These are phyloP conservation scores for Avena sativa DNA, from an alignment of 176 grass and related monocot genomes.

Conservation along the genomic window DNA sequence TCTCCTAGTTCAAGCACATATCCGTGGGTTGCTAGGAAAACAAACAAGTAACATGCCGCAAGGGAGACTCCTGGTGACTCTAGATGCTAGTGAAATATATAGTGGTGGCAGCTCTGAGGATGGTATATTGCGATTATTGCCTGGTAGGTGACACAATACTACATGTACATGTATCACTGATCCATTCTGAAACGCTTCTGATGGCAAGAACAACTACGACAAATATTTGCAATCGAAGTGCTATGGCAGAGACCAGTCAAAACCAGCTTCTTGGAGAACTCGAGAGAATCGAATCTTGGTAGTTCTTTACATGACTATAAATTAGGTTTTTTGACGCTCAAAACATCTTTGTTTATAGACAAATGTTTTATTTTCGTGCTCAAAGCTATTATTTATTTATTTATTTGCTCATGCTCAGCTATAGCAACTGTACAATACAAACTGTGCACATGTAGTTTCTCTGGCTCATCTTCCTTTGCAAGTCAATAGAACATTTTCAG, in stretches of 20 bases:
- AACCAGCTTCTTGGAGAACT: no score
- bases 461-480: not conserved
- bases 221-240: not conserved
- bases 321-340: no score
- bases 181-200: not conserved
- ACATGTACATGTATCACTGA: not conserved
- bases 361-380: no score
- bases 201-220: not conserved
- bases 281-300: no score
- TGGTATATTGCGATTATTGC: not conserved
- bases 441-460: not conserved
- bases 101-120: not conserved
- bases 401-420: not conserved
- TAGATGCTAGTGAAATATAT: not conserved
- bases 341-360: no score
- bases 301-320: no score
- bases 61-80: not conserved
- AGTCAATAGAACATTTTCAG: not conserved
- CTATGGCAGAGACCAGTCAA: not conserved
- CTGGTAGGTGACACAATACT: not conserved
- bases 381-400: no score
- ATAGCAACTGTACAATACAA: not conserved
- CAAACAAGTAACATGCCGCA: not conserved
- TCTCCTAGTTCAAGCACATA: not conserved
- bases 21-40: not conserved